phyloP scores from a whole-genome alignment of 1,284 basidiomycete species.

The Apiotrichum gracile region DNA sequence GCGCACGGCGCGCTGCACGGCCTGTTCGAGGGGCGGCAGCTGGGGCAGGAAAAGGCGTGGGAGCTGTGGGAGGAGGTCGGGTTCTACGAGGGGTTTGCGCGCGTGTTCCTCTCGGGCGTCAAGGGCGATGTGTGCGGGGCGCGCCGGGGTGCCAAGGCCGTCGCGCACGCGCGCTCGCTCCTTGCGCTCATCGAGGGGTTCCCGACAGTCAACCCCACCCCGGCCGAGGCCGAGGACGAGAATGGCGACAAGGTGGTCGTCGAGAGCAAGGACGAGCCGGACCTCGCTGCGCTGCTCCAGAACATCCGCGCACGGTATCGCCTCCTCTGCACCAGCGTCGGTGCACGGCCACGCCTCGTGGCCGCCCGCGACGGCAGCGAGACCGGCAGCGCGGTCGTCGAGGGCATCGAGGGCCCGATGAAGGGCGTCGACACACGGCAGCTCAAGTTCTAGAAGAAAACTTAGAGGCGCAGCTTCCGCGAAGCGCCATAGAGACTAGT shows the following conservation, averaged over 20 bases:
- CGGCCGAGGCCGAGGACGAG: neutral
- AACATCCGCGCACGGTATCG: constrained; percentile 85
- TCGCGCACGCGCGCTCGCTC: constrained; percentile 61
- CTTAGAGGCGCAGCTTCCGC: no score
- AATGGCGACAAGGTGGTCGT: neutral
- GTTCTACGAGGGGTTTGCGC: constrained; percentile 80
- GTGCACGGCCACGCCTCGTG: constrained; percentile 56
- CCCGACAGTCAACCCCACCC: constrained; percentile 63
- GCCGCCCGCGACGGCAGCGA: constrained; percentile 13
- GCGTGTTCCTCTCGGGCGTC: constrained; percentile 57
- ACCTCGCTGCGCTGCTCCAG: constrained; percentile 64
- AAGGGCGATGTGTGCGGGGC: constrained; percentile 1
- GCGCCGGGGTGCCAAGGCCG: constrained; percentile 46
- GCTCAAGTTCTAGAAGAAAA: constrained; percentile 32
- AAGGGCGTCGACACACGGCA: constrained; percentile 45
- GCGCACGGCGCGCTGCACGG: constrained; percentile 85
- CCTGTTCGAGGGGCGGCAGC: constrained; percentile 80
- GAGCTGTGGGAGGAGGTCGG: constrained; percentile 97
- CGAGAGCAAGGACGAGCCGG: constrained; percentile 37
- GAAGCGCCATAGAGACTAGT: neutral
- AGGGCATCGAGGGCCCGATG: constrained; percentile 43
- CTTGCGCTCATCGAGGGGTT: constrained; percentile 69
- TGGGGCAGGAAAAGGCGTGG: constrained; percentile 85
- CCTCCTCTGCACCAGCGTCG: constrained; percentile 74
- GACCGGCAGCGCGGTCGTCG: constrained; percentile 17